Conservation (phyloP, 2,329 filamentous ascomycete genomes). For the Aspergillus jensenii region DNA sequence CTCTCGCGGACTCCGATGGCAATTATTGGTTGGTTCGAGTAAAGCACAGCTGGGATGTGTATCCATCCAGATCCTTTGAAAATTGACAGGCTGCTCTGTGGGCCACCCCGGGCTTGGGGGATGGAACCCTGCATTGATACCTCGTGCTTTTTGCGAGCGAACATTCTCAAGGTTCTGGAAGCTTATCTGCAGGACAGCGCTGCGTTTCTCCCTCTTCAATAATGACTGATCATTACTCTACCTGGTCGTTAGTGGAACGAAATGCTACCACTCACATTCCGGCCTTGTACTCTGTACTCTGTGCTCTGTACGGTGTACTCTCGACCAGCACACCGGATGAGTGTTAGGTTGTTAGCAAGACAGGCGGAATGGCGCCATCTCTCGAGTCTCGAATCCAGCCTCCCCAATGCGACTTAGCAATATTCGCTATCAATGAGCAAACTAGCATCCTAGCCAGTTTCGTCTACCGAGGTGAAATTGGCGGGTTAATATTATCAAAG, state of each 20-base stretch:
- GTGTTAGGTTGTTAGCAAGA: not conserved
- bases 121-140: slow-evolving; percentile 10
- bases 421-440: not conserved
- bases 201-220: not conserved
- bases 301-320: no score
- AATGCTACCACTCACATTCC: not conserved
- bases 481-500: not conserved
- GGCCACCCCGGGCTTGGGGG: not conserved
- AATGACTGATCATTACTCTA: not conserved
- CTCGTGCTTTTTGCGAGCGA: not conserved
- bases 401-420: slow-evolving; percentile 1
- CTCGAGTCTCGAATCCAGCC: not conserved
- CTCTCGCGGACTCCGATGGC: not conserved
- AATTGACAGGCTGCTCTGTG: not conserved
- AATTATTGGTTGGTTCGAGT: not conserved
- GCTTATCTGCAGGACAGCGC: not conserved
- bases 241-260: not conserved
- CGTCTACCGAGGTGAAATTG: not conserved
- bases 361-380: not conserved
- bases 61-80: not conserved
- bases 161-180: not conserved
- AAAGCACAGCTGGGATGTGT: not conserved
- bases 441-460: not conserved
- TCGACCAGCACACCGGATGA: no score
- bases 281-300: no score